Base-by-base conservation (phyloP, 306 rosid genomes). In the Alnus glutinosa region DNA sequence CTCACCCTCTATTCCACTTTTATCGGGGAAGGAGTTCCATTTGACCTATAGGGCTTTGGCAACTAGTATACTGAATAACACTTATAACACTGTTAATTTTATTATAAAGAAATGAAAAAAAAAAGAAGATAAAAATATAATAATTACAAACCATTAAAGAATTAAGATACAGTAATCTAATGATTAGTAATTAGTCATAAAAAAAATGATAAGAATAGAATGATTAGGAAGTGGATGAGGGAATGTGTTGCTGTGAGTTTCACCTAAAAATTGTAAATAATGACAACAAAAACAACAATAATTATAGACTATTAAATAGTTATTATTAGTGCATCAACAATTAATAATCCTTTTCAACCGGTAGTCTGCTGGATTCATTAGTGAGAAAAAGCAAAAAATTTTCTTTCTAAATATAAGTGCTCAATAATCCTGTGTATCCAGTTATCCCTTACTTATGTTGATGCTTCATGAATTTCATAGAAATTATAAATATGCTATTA, bases 391-490 rank as follows among this genome's bases (percentile, higher is more conserved):
- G 50, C 1, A 0, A 23, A 23, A 23, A 23, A 18, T 11, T 42
- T 39, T 67, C 30, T 67, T 67, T 42, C 28, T 18, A 39, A 67
- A 67, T 39, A n/a, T n/a, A 1, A 39, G 34, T 10, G 3, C 28
- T 42, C 23, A 39, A 67, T 39, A 18, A n/a, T 67, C 23, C 3
- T 42, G 14, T 39, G 72, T n/a, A 67, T 39, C 51, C 51, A 18
- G 12, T 11, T 71, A 48, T 62, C 70, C 36, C 52, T 61, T 39
- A 9, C 50, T 77, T 49, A 47, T 59, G 16, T 57, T 76, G 76
- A 59, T 71, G 39, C 74, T 77, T 82, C 47, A 58, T 18, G 78
- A 61, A 80, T 74, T 59, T 76, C n/a, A 71, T 77, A 28, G 5
- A 71, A 85, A 78, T 59, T n/a, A 62, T 58, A 23, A 71, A 6